Conservation (phyloP, 176 grass and related monocot genomes). For the Triticum dicoccoides region DNA sequence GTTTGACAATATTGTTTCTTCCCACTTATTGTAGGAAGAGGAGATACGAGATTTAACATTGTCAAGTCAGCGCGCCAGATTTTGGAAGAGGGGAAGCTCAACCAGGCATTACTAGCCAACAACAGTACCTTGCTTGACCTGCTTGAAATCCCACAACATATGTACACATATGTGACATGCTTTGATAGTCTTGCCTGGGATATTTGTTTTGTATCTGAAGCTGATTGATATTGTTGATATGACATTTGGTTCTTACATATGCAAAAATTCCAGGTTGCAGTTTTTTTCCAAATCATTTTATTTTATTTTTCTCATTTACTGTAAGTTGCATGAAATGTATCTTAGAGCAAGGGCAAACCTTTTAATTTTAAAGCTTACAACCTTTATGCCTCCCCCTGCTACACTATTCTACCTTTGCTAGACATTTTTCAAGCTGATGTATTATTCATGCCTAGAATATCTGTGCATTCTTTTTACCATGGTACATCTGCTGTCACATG, state of each 20-base stretch:
- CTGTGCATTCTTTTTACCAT: too few species aligned
- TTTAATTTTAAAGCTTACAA: too few species aligned
- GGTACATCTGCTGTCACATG: too few species aligned
- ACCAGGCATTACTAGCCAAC: too few species aligned
- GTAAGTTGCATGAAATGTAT: not conserved
- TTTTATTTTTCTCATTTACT: not conserved
- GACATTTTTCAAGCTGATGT: too few species aligned
- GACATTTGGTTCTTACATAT: conserved; percentile 12
- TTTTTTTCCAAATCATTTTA: not conserved
- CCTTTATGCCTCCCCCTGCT: too few species aligned
- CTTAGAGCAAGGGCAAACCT: too few species aligned
- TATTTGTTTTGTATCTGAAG: not conserved
- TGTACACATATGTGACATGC: conserved; percentile 73
- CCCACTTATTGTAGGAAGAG: conserved; percentile 59
- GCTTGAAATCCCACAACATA: not conserved
- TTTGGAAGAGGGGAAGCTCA: conserved; percentile 33
- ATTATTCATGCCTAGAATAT: too few species aligned
- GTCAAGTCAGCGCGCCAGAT: conserved; percentile 85
- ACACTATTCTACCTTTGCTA: too few species aligned
- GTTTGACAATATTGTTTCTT: conserved; percentile 28
- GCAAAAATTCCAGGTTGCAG: too few species aligned
- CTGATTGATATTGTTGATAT: too few species aligned
- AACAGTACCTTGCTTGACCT: too few species aligned
- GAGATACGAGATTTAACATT: conserved; percentile 26
- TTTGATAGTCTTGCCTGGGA: not conserved